A percentile compares a stretch with the other conserved stretches of the same genome.
phyloP scores from a whole-genome alignment of 768 basidiomycete genomes.

The Naematelia encephala region DNA sequence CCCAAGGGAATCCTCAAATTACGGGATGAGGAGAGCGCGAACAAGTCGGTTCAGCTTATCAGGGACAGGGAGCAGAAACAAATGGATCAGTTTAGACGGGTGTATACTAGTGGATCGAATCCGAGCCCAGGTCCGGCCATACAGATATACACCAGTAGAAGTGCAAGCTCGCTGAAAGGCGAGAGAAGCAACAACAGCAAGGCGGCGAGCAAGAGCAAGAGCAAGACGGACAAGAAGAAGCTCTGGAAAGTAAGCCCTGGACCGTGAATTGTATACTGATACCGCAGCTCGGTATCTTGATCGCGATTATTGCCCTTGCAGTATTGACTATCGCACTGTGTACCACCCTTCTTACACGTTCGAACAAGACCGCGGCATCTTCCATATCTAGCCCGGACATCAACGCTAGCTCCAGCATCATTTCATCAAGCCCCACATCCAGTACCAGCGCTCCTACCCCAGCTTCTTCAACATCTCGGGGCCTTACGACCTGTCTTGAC shows the following conservation, averaged over 20 bases:
- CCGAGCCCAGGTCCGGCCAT: slow-evolving; percentile 9
- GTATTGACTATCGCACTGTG: slow-evolving; percentile 35
- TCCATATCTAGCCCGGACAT: background rate
- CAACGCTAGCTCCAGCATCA: slow-evolving; percentile 12
- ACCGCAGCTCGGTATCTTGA: slow-evolving; percentile 20
- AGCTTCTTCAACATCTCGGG: slow-evolving; percentile 13
- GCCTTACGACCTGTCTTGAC: slow-evolving; percentile 39
- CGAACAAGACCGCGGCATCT: slow-evolving; percentile 14
- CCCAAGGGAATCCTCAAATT: slow-evolving; percentile 21
- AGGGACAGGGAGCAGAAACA: slow-evolving; percentile 28
- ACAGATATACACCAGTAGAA: background rate
- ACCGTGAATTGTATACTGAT: slow-evolving; percentile 10
- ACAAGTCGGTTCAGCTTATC: slow-evolving; percentile 18
- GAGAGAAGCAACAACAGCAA: slow-evolving; percentile 13
- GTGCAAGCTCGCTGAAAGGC: slow-evolving; percentile 1
- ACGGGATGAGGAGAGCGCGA: slow-evolving; percentile 2
- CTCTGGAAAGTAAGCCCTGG: slow-evolving; percentile 22
- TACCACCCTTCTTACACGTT: slow-evolving; percentile 24
- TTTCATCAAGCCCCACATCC: slow-evolving; percentile 12
- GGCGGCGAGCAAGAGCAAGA: slow-evolving; percentile 24
- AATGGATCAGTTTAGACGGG: slow-evolving; percentile 31
- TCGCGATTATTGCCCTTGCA: slow-evolving; percentile 26
- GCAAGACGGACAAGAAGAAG: slow-evolving; percentile 14
- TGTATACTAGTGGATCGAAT: background rate
- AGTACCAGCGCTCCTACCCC: slow-evolving; percentile 6